phyloP scores from a whole-genome alignment of 1,139 yeast genomes.

The Magnusiomyces ingens region DNA sequence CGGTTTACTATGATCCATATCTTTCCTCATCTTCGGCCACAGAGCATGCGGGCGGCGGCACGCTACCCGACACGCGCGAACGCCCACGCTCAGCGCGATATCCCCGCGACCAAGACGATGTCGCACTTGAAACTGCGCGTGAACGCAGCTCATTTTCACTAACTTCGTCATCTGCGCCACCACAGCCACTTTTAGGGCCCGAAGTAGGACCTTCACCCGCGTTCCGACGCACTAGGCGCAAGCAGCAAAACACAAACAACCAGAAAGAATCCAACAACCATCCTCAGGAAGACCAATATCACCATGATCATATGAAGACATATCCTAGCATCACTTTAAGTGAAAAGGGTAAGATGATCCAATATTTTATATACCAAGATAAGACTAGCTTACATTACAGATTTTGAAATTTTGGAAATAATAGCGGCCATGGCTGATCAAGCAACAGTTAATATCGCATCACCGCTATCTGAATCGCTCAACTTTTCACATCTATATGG shows the following conservation, averaged over 20 bases:
- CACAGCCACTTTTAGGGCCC: conserved; percentile 7
- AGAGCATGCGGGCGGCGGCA: no score
- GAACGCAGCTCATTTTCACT: background rate
- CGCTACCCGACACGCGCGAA: no score
- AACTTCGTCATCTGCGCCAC: conserved; percentile 7
- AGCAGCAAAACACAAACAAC: background rate
- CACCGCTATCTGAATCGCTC: background rate
- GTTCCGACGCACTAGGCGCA: background rate
- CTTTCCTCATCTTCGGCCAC: no score
- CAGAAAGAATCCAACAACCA: no score
- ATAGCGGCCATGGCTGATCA: conserved; percentile 1
- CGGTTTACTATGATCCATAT: no score
- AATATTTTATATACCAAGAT: no score
- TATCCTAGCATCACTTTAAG: no score
- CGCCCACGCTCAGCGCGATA: no score
- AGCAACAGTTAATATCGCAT: background rate
- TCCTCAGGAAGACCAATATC: no score
- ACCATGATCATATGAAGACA: no score
- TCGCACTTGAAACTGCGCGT: conserved; percentile 5
- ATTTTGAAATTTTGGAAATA: background rate
- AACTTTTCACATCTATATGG: conserved; percentile 23
- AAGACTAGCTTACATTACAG: background rate
- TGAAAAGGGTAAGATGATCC: no score
- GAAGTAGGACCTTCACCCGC: conserved; percentile 11
- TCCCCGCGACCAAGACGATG: no score